Conservation (phyloP, 495 filamentous ascomycete species). For the Hypomontagnella monticulosa region DNA sequence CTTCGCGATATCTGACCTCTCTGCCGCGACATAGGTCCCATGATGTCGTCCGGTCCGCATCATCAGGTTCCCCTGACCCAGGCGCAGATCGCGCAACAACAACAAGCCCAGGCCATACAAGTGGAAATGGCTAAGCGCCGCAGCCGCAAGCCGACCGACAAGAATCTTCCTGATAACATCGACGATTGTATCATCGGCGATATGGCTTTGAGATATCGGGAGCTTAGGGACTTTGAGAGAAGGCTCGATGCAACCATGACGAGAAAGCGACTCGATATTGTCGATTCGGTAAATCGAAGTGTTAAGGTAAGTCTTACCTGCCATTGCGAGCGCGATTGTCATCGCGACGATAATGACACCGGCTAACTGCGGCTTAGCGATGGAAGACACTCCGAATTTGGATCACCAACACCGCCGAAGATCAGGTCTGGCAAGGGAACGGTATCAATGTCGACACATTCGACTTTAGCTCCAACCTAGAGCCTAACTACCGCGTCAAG, state of each 20-base stretch:
- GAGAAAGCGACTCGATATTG: conserved; percentile 89
- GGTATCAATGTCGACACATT: conserved; percentile 72
- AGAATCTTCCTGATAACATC: conserved; percentile 88
- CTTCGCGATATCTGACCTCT: conserved; percentile 33
- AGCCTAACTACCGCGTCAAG: conserved; percentile 85
- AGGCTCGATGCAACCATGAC: conserved; percentile 93
- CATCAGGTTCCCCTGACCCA: conserved; percentile 58
- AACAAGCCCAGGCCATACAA: conserved; percentile 61
- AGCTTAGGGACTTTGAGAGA: conserved; percentile 86
- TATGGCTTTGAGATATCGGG: conserved; percentile 81
- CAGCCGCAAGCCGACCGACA: conserved; percentile 90
- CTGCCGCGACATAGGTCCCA: conserved; percentile 59
- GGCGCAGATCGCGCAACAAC: conserved; percentile 65
- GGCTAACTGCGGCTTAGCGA: conserved; percentile 56
- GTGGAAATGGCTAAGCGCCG: conserved; percentile 77
- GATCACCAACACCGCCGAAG: conserved; percentile 95
- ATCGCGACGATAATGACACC: background rate
- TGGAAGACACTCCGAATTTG: conserved; percentile 89
- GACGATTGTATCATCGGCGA: conserved; percentile 83
- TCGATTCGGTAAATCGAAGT: conserved; percentile 81
- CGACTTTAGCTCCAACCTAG: conserved; percentile 74
- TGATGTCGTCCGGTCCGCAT: conserved; percentile 64
- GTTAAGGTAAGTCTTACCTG: conserved; percentile 64
- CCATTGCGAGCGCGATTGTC: background rate
- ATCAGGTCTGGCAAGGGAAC: conserved; percentile 89